A percentile compares a stretch with the other conserved stretches of the same genome.
Conservation (phyloP, 495 filamentous ascomycete genomes). For the Tuber borchii region DNA sequence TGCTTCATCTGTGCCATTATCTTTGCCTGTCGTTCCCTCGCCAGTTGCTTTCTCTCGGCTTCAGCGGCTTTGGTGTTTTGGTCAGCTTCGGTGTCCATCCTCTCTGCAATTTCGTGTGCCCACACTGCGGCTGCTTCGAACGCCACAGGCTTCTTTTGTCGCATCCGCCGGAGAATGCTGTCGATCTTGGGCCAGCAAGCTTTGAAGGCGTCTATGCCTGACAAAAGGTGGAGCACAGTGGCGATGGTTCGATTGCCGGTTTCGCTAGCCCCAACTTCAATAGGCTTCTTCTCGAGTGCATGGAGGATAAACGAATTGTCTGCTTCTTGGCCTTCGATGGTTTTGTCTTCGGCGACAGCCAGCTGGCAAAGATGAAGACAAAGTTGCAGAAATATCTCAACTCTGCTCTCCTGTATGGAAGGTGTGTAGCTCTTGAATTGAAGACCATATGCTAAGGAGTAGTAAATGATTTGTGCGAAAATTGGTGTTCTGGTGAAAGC, state of each 20-base stretch:
- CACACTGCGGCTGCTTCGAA: conserved; percentile 58
- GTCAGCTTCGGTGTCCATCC: conserved; percentile 42
- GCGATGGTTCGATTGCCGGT: conserved; percentile 56
- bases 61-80: conserved; percentile 51
- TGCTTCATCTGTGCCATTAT: conserved; percentile 97
- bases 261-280: conserved; percentile 7
- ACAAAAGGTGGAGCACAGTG: conserved; percentile 65
- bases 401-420: conserved; percentile 65
- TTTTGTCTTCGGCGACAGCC: conserved; percentile 72
- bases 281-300: conserved; percentile 27
- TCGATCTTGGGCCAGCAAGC: conserved; percentile 77
- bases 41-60: conserved; percentile 78
- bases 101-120: conserved; percentile 34
- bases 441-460: conserved; percentile 71
- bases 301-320: conserved; percentile 39
- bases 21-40: conserved; percentile 76
- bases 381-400: conserved; percentile 88
- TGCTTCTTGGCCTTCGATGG: conserved; percentile 50
- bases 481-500: conserved; percentile 72
- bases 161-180: conserved; percentile 77
- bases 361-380: conserved; percentile 79
- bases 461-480: conserved; percentile 87
- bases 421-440: conserved; percentile 59
- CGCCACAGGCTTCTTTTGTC: conserved; percentile 64
- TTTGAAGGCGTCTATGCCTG: conserved; percentile 64